These are phyloP conservation scores for Schizophyllum amplum DNA, from an alignment of 1,284 basidiomycete genomes.

Conservation along the genomic window DNA sequence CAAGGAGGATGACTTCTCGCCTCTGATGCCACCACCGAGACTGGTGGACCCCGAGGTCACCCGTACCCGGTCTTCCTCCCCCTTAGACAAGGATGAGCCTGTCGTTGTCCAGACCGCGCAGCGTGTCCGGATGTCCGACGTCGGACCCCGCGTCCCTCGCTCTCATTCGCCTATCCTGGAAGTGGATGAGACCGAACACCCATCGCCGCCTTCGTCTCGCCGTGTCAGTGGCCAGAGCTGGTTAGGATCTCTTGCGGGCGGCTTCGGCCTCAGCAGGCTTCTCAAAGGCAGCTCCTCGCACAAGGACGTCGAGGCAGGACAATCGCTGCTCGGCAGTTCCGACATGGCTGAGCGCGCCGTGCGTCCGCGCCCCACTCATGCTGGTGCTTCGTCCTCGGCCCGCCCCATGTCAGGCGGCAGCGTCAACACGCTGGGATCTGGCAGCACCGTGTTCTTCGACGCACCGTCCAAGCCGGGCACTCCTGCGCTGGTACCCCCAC, in stretches of 20 bases:
- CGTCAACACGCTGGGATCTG: slow-evolving; percentile 40
- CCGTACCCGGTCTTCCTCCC: slow-evolving; percentile 25
- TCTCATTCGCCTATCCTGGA: slow-evolving; percentile 13
- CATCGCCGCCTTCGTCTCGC: slow-evolving; percentile 17
- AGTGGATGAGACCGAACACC: slow-evolving; percentile 10
- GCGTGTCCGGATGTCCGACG: slow-evolving; percentile 44
- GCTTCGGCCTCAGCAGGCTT: slow-evolving; percentile 25
- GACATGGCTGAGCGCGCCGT: slow-evolving; percentile 11
- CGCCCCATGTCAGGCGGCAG: slow-evolving; percentile 53
- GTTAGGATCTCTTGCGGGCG: slow-evolving; percentile 35
- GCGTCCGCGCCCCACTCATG: slow-evolving; percentile 1
- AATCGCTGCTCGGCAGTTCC: slow-evolving; percentile 22
- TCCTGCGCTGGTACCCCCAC: slow-evolving; percentile 33
- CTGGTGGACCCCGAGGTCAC: slow-evolving; percentile 24
- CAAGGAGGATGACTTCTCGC: slow-evolving; percentile 13
- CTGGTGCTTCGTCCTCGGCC: slow-evolving; percentile 24
- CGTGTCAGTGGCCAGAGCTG: slow-evolving; percentile 26
- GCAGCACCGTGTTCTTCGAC: slow-evolving; percentile 51
- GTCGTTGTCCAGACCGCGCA: slow-evolving; percentile 50
- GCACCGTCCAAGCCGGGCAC: slow-evolving; percentile 40
- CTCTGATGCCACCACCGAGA: slow-evolving; percentile 25
- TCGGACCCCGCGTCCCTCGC: slow-evolving; percentile 25
- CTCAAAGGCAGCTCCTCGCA: slow-evolving; percentile 12
- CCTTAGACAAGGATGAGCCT: slow-evolving; percentile 34
- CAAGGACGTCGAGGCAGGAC: slow-evolving; percentile 36